Percentiles rank a stretch among this genome's conserved stretches.
Evolutionary conservation across 2,329 filamentous ascomycete species (phyloP).

Genomic region (Madurella mycetomatis): DNA sequence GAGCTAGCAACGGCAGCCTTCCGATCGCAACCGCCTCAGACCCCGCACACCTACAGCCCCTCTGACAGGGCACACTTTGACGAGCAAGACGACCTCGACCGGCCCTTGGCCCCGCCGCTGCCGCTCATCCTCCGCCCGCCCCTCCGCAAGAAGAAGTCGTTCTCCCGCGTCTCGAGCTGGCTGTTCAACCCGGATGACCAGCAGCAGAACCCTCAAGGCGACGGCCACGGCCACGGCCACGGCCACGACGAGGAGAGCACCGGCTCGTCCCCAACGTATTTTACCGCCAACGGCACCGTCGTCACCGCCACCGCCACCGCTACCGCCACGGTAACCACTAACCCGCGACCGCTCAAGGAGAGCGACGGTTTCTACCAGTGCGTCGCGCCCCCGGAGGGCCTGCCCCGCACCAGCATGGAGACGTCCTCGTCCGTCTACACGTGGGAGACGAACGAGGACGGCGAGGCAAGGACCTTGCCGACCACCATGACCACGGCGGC

Average conservation of each 20-base stretch:
- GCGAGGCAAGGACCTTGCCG: slow-evolving; percentile 41
- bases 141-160: slow-evolving; percentile 62
- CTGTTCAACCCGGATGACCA: slow-evolving; percentile 42
- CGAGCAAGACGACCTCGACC: slow-evolving; percentile 29
- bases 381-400: slow-evolving; percentile 36
- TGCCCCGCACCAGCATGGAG: slow-evolving; percentile 39
- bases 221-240: not conserved
- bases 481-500: slow-evolving; percentile 48
- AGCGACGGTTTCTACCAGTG: slow-evolving; percentile 58
- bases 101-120: slow-evolving; percentile 50
- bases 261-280: slow-evolving; percentile 41
- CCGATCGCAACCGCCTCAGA: slow-evolving; percentile 21
- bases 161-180: slow-evolving; percentile 58
- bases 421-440: slow-evolving; percentile 40
- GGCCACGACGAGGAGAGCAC: slow-evolving; percentile 25
- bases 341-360: slow-evolving; percentile 46
- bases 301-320: slow-evolving; percentile 39
- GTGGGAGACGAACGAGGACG: slow-evolving; percentile 40
- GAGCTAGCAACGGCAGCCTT: slow-evolving; percentile 27
- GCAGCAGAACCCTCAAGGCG: slow-evolving; percentile 26
- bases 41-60: slow-evolving; percentile 5
- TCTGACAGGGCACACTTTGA: slow-evolving; percentile 18
- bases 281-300: slow-evolving; percentile 25
- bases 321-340: slow-evolving; percentile 33
- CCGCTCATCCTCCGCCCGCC: slow-evolving; percentile 57